A percentile compares a stretch with the other conserved stretches of the same genome.
Conservation (phyloP, 2,329 filamentous ascomycete genomes). For the Pseudogymnoascus verrucosus region DNA sequence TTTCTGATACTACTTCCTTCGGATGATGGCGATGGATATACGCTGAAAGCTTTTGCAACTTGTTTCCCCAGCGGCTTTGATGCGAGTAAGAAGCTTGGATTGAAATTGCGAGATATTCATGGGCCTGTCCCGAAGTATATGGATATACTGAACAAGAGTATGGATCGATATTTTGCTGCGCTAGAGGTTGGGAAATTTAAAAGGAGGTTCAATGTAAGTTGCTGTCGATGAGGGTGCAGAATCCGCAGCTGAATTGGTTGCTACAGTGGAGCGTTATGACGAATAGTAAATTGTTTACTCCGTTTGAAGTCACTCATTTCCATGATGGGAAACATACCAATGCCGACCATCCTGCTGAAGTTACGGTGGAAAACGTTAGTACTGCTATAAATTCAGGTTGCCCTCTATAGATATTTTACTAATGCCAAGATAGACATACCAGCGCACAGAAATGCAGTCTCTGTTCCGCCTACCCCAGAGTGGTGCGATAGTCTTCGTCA, state of each 20-base stretch:
- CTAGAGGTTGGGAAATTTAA: constrained; percentile 47
- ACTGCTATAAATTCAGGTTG: too few relatives aligned
- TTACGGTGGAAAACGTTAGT: not conserved
- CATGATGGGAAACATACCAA: constrained; percentile 6
- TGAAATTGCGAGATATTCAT: constrained; percentile 47
- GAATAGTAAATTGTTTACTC: constrained; percentile 32
- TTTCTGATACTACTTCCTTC: constrained; percentile 49
- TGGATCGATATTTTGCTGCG: constrained; percentile 53
- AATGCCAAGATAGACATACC: constrained; percentile 27
- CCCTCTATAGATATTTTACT: not conserved
- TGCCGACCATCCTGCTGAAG: constrained; percentile 14
- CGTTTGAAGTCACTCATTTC: constrained; percentile 31
- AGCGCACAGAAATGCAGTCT: constrained; percentile 54
- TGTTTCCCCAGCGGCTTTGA: constrained; percentile 53
- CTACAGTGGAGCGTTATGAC: constrained; percentile 32
- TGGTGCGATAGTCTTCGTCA: constrained; percentile 48
- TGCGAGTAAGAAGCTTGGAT: constrained; percentile 44
- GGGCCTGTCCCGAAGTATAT: constrained; percentile 49
- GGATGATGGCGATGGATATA: constrained; percentile 33
- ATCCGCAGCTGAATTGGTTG: not conserved
- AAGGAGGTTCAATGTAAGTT: constrained; percentile 40
- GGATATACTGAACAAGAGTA: constrained; percentile 46
- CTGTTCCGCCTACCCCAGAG: constrained; percentile 49
- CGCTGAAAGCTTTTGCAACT: constrained; percentile 46
- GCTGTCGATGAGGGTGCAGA: not conserved